Evolutionary conservation across 345 rosid species (phyloP).

Genomic region (Sonneratia caseolaris): DNA sequence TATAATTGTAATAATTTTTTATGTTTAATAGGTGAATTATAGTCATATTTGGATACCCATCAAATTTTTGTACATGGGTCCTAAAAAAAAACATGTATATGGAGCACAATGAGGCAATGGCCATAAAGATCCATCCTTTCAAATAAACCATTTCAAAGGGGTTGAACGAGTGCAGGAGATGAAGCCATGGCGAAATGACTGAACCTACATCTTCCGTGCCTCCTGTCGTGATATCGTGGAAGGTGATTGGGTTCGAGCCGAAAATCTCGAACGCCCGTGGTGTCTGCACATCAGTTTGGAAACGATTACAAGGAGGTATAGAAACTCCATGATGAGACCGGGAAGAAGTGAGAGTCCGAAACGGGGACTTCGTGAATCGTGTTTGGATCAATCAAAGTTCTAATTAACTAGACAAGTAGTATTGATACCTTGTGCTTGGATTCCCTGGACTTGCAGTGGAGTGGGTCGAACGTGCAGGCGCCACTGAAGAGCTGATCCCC

Average conservation of each 20-base stretch:
- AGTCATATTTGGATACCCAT: too few relatives aligned
- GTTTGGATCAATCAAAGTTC: background rate
- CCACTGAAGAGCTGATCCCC: slow-evolving; percentile 82
- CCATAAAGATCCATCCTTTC: too few relatives aligned
- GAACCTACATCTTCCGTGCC: slow-evolving; percentile 56
- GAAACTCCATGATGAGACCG: too few relatives aligned
- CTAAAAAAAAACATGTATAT: too few relatives aligned
- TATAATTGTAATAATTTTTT: too few relatives aligned
- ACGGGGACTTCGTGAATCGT: background rate
- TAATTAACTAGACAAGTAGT: background rate
- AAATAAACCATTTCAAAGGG: too few relatives aligned
- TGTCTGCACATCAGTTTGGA: slow-evolving; percentile 23
- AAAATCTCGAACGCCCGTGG: slow-evolving; percentile 73
- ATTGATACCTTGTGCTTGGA: slow-evolving; percentile 36
- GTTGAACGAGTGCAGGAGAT: too few relatives aligned
- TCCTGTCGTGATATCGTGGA: slow-evolving; percentile 31
- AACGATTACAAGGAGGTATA: too few relatives aligned
- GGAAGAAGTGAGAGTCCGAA: too few relatives aligned
- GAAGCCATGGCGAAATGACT: background rate
- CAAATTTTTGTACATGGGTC: too few relatives aligned
- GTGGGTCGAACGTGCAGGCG: slow-evolving; percentile 39
- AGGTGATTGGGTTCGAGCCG: slow-evolving; percentile 29
- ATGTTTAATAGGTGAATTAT: too few relatives aligned
- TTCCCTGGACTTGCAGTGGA: slow-evolving; percentile 16
- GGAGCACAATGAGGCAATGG: too few relatives aligned